Percentiles rank a stretch among this genome's conserved stretches.
Conservation (phyloP, 2,329 filamentous ascomycete species). For the Graphium sp. region DNA sequence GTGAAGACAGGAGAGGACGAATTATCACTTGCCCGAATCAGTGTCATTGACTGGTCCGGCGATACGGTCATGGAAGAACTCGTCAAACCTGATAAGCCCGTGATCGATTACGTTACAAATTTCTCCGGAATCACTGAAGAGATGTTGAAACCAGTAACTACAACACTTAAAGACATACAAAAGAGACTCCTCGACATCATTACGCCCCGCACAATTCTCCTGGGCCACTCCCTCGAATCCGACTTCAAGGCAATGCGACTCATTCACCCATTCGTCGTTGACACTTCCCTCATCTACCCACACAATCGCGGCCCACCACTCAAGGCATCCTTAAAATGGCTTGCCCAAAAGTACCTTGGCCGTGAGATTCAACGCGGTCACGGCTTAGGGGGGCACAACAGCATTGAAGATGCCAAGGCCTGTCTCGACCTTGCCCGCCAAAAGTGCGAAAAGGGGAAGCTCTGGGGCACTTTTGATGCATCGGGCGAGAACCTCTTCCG, state of each 20-base stretch:
- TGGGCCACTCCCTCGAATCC: constrained; percentile 70
- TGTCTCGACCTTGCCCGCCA: constrained; percentile 87
- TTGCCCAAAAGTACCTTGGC: constrained; percentile 69
- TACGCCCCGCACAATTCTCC: constrained; percentile 52
- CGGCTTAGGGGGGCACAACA: constrained; percentile 64
- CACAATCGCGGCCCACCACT: constrained; percentile 79
- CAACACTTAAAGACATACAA: constrained; percentile 72
- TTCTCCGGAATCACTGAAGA: constrained; percentile 85
- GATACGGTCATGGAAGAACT: constrained; percentile 72
- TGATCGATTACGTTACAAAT: constrained; percentile 80
- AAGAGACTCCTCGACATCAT: constrained; percentile 55
- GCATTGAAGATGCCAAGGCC: constrained; percentile 78
- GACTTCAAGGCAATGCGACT: constrained; percentile 73
- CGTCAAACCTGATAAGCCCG: constrained; percentile 77
- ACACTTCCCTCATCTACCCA: constrained; percentile 79
- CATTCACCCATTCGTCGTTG: constrained; percentile 83
- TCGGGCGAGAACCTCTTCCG: constrained; percentile 82
- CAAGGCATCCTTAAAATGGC: constrained; percentile 81
- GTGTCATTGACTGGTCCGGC: constrained; percentile 74
- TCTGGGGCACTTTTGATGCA: constrained; percentile 67
- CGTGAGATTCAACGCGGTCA: constrained; percentile 71
- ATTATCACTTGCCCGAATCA: constrained; percentile 77
- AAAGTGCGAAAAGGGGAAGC: constrained; percentile 84
- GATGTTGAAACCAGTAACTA: constrained; percentile 71
- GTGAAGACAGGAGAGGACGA: constrained; percentile 69